Evolutionary conservation across 306 rosid genomes (phyloP).

Genomic region (Macrotyloma uniflorum): DNA sequence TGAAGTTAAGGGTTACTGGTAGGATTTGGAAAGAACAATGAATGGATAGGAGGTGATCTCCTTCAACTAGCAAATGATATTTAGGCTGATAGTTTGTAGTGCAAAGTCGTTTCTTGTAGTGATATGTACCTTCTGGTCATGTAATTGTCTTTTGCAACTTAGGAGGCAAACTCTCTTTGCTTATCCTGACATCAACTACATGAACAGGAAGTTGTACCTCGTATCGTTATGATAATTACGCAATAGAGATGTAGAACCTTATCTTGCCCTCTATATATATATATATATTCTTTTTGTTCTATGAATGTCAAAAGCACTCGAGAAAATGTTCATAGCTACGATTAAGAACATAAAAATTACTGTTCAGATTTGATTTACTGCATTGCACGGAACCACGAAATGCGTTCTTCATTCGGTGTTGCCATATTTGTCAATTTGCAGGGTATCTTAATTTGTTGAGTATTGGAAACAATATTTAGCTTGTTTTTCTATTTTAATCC

Average conservation of each 20-base stretch:
- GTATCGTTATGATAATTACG: constrained; percentile 33
- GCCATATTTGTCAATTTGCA: background rate
- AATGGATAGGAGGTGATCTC: constrained; percentile 14
- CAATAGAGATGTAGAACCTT: constrained; percentile 34
- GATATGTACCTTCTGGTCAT: constrained; percentile 44
- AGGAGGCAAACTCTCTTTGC: constrained; percentile 88
- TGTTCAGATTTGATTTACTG: background rate
- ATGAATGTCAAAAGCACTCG: background rate
- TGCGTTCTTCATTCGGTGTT: too few species aligned
- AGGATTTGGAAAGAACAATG: constrained; percentile 94
- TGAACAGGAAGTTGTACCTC: constrained; percentile 44
- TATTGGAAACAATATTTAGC: background rate
- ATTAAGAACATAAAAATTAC: background rate
- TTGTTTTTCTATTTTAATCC: background rate
- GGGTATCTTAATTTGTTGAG: background rate
- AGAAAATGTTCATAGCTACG: constrained; percentile 4
- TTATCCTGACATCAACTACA: constrained; percentile 53
- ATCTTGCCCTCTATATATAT: background rate
- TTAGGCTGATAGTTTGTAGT: constrained; percentile 45
- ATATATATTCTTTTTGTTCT: background rate
- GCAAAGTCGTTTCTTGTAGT: constrained; percentile 35
- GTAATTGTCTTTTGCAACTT: constrained; percentile 48
- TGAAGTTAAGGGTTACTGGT: constrained; percentile 86
- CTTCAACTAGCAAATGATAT: constrained; percentile 24
- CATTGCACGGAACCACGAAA: background rate